Conservation (phyloP, 1,284 basidiomycete species). For the Ustilago xerochloae region DNA sequence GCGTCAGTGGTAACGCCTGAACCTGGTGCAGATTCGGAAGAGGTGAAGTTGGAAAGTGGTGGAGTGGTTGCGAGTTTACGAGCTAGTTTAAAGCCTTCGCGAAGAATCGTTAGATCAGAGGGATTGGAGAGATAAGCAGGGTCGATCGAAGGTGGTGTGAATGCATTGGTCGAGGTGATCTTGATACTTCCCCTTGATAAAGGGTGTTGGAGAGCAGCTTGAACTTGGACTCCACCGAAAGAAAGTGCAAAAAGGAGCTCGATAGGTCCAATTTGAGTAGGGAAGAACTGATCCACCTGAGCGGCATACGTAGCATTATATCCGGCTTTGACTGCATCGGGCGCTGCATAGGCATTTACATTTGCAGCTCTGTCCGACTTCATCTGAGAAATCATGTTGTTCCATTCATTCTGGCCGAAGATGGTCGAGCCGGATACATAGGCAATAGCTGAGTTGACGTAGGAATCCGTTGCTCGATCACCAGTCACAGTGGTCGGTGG, state of each 20-base stretch:
- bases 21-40: slow-evolving; percentile 40
- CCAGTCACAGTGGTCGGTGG: slow-evolving; percentile 41
- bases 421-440: slow-evolving; percentile 75
- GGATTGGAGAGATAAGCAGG: slow-evolving; percentile 72
- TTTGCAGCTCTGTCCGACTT: slow-evolving; percentile 40
- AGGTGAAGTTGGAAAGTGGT: slow-evolving; percentile 35
- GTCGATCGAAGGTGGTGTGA: slow-evolving; percentile 75
- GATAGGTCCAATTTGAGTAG: slow-evolving; percentile 41
- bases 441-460: slow-evolving; percentile 77
- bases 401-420: slow-evolving; percentile 67
- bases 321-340: slow-evolving; percentile 73
- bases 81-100: slow-evolving; percentile 74
- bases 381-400: slow-evolving; percentile 37
- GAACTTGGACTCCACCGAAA: slow-evolving; percentile 69
- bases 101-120: slow-evolving; percentile 73
- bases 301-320: slow-evolving; percentile 76
- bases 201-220: slow-evolving; percentile 78
- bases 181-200: slow-evolving; percentile 71
- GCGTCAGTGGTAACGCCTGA: slow-evolving; percentile 67
- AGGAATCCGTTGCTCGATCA: slow-evolving; percentile 73
- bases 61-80: slow-evolving; percentile 69
- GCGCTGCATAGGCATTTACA: slow-evolving; percentile 71
- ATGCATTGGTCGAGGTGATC: slow-evolving; percentile 73
- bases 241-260: slow-evolving; percentile 56
- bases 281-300: slow-evolving; percentile 71